Base-by-base conservation (phyloP, 768 basidiomycete genomes). In the Arthromyces matolae region DNA sequence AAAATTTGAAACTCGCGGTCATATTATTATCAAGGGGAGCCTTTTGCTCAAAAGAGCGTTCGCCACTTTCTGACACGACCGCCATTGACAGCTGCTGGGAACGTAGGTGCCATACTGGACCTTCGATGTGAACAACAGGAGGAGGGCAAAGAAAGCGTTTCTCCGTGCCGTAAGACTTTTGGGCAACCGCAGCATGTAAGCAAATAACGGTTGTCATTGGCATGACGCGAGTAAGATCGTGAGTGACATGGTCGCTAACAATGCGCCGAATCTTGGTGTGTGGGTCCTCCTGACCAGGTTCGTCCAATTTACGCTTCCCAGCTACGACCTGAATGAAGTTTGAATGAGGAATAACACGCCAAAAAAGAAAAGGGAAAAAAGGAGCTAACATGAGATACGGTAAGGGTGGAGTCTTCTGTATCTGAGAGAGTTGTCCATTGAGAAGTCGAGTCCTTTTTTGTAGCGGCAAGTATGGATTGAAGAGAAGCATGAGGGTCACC, bases 141-240 rank as follows among this genome's bases (percentile, higher is more conserved):
- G 93, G 93, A 8, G 93, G 93, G 60, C 89, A 92, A 29, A 97
- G 79, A 63, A 94, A 93, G 48, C 93, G 86, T 66, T 94, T 93
- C 71, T 96, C 93, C 65, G 86, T 91, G 42, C 91, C 91, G 63
- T 96, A 96, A 9, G 91, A 93, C 71, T 96, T 96, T 71, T 96
- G 93, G 1, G 91, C 93, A 42, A 93, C 91, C 25, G 89, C 90
- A 20, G 93, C 91, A 60, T 95, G 93, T 44, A 93, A 75, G 56
- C 89, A 92, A 52, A 91, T 81, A 25, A 93, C 88, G 31, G 89
- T 92, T 29, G 90, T 92, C 90, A 93, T 91, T 50, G 87, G 86
- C 70, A 88, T 79, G 56, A 86, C 80, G 53, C 84, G 84, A 40
- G 79, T 64, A 8, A 83, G 82, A 58, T 89, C 86, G 60, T 86